Percentiles rank a stretch among this genome's conserved stretches.
These are phyloP conservation scores for Leccinum subtestaceum DNA, from an alignment of 768 basidiomycete genomes.

Conservation along the genomic window DNA sequence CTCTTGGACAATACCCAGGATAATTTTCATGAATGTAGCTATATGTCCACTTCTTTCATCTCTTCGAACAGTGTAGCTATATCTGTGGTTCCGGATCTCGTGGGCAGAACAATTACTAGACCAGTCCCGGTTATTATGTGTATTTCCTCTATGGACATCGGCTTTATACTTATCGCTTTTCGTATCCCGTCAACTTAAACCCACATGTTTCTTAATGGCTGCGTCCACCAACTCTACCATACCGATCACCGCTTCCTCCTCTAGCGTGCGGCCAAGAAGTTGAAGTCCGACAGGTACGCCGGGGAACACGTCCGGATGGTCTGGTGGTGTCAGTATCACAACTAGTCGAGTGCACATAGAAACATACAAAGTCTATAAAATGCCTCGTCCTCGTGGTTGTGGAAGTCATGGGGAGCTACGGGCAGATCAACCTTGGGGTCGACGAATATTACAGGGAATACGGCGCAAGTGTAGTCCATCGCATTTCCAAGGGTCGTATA, in stretches of 20 bases:
- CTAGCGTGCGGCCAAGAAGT: slow-evolving; percentile 44
- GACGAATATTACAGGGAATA: slow-evolving; percentile 49
- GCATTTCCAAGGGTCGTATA: slow-evolving; percentile 49
- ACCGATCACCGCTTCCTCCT: slow-evolving; percentile 52
- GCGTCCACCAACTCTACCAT: slow-evolving; percentile 46
- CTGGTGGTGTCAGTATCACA: slow-evolving; percentile 21
- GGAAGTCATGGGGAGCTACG: slow-evolving; percentile 37
- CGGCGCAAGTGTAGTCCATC: slow-evolving; percentile 42
- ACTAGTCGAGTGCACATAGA: neutral
- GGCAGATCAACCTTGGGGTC: slow-evolving; percentile 40
- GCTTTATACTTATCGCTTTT: neutral
- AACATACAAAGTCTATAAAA: slow-evolving; percentile 46
- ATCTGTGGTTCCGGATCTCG: neutral
- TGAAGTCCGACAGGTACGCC: slow-evolving; percentile 49
- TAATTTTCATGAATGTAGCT: neutral
- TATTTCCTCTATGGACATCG: neutral
- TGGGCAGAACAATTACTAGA: neutral
- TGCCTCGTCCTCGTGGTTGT: slow-evolving; percentile 41
- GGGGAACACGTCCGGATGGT: slow-evolving; percentile 43
- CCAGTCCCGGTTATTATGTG: neutral
- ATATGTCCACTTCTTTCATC: neutral
- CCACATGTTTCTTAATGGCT: slow-evolving; percentile 30
- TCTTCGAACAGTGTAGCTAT: slow-evolving; percentile 2
- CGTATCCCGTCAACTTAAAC: neutral
- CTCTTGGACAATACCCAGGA: neutral